phyloP scores from a whole-genome alignment of 2,329 filamentous ascomycete genomes.

The Calonectria ilicicola region DNA sequence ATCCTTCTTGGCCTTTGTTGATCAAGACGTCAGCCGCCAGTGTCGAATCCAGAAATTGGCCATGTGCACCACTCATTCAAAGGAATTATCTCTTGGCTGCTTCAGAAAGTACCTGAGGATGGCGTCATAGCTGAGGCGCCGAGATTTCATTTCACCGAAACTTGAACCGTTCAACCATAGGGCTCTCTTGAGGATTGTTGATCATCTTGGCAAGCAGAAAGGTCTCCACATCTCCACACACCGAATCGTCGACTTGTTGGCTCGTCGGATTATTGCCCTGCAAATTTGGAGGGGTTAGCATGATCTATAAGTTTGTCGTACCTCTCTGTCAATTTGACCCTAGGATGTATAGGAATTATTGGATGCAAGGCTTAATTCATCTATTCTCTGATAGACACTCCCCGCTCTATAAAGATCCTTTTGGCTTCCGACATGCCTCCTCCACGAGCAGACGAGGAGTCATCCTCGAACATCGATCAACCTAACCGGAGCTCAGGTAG shows the following conservation, averaged over 20 bases:
- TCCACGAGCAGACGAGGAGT: background rate
- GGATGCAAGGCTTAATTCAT: background rate
- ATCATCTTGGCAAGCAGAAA: background rate
- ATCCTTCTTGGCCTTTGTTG: background rate
- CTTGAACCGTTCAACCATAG: background rate
- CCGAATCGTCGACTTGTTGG: background rate
- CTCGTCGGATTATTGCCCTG: background rate
- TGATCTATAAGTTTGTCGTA: background rate
- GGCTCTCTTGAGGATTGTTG: background rate
- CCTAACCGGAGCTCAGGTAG: background rate
- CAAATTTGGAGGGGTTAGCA: background rate
- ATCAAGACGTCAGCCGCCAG: background rate
- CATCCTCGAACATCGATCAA: background rate
- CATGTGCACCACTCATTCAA: background rate
- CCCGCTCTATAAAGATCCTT: background rate
- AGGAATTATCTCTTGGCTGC: background rate
- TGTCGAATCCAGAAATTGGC: background rate
- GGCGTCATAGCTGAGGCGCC: background rate
- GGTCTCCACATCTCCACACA: background rate
- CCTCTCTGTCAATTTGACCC: background rate
- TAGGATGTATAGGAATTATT: background rate
- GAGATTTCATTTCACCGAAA: background rate
- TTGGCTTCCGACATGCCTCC: background rate
- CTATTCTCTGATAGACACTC: background rate
- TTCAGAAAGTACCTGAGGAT: background rate